These are phyloP conservation scores for Dictyostelium purpureum DNA, from an alignment of 78 protist genomes.

Conservation along the genomic window DNA sequence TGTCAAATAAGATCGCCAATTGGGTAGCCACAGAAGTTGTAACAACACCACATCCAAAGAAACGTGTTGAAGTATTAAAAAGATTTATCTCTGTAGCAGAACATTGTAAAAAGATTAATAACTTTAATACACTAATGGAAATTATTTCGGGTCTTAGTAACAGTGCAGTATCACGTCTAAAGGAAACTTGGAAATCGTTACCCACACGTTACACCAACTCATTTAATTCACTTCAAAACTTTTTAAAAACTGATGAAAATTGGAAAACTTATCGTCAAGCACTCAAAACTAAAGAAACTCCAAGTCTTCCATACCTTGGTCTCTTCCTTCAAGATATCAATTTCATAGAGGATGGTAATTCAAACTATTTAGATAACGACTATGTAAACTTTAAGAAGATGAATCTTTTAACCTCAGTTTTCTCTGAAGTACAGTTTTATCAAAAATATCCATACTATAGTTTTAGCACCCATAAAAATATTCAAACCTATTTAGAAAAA, in stretches of 20 bases:
- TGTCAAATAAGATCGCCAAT: constrained; percentile 44
- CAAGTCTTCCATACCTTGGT: constrained; percentile 87
- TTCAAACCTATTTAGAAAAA: constrained; percentile 32
- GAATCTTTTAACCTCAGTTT: constrained; percentile 18
- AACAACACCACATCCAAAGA: constrained; percentile 78
- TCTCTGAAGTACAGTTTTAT: constrained; percentile 42
- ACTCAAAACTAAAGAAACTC: constrained; percentile 30
- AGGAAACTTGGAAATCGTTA: constrained; percentile 81
- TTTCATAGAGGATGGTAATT: constrained; percentile 87
- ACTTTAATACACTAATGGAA: constrained; percentile 84
- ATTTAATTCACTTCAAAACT: constrained; percentile 19
- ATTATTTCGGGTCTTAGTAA: constrained; percentile 72
- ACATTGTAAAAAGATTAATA: constrained; percentile 71
- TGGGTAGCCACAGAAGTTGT: constrained; percentile 72
- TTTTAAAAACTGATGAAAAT: constrained; percentile 37
- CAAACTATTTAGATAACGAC: constrained; percentile 1
- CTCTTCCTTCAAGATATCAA: constrained; percentile 82
- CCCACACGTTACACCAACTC: not conserved
- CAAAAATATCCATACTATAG: constrained; percentile 70
- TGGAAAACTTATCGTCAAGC: constrained; percentile 54
- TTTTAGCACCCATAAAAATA: not conserved
- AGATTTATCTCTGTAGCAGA: constrained; percentile 50
- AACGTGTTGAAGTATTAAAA: constrained; percentile 51
- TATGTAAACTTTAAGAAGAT: constrained; percentile 68
- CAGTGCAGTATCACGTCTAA: constrained; percentile 65